Evolutionary conservation across 208 protist species (phyloP).

Genomic region (Crithidia mellificae): DNA sequence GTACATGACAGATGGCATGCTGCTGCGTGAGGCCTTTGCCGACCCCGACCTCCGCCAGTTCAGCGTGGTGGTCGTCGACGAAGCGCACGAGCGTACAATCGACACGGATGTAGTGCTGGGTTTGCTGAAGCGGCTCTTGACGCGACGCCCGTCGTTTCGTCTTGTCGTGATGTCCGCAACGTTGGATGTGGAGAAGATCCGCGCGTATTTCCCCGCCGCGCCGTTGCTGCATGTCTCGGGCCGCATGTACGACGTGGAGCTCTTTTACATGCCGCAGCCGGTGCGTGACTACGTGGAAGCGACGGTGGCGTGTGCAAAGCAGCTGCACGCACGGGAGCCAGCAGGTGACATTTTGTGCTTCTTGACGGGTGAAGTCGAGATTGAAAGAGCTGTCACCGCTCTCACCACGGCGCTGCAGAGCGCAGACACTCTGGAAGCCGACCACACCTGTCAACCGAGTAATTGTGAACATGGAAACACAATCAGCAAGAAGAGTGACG

Average conservation of each 20-base stretch:
- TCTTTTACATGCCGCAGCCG: conserved; percentile 75
- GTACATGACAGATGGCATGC: conserved; percentile 99
- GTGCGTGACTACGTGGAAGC: conserved; percentile 94
- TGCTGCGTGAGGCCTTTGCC: conserved; percentile 93
- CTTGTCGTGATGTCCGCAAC: conserved; percentile 98
- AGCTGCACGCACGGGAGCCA: conserved; percentile 73
- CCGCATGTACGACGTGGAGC: conserved; percentile 91
- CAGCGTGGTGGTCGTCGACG: conserved; percentile 98
- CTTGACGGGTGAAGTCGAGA: conserved; percentile 88
- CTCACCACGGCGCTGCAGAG: conserved; percentile 33
- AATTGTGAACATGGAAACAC: too few species aligned
- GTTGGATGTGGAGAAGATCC: conserved; percentile 96
- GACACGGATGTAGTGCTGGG: conserved; percentile 99
- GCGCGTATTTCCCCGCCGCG: conserved; percentile 95
- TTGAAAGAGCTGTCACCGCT: conserved; percentile 59
- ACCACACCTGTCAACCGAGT: too few species aligned
- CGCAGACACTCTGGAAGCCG: background rate
- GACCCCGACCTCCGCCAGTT: conserved; percentile 93
- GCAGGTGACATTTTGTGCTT: conserved; percentile 89
- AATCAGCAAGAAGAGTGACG: background rate
- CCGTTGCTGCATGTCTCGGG: conserved; percentile 97
- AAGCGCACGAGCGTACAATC: conserved; percentile 99
- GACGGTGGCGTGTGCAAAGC: conserved; percentile 59
- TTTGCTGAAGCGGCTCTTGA: conserved; percentile 92
- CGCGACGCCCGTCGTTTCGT: conserved; percentile 68